Percentiles rank a stretch among this genome's conserved stretches.
phyloP scores from a whole-genome alignment of 441 rosid genomes.

The Pelargonium citronellum region DNA sequence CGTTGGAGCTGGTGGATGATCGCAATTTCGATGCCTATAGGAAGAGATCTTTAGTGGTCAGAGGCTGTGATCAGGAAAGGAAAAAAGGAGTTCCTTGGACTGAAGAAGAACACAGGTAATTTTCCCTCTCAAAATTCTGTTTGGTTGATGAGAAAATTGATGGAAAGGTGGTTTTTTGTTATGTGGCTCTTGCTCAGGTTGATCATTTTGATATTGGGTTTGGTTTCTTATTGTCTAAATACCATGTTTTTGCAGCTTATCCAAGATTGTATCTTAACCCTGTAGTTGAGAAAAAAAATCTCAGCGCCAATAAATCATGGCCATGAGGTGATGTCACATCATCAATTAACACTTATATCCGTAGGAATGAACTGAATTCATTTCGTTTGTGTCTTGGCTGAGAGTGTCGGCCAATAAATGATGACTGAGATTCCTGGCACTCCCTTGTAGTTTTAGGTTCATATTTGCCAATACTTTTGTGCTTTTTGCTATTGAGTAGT shows the following conservation, averaged over 20 bases:
- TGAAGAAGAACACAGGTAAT: conserved; percentile 66
- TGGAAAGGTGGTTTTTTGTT: background rate
- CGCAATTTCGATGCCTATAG: conserved; percentile 42
- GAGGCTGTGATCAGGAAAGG: conserved; percentile 49
- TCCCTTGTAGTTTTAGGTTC: background rate
- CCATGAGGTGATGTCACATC: too few species aligned
- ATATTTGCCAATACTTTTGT: background rate
- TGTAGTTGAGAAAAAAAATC: too few species aligned
- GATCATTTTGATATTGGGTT: background rate
- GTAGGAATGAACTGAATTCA: too few species aligned
- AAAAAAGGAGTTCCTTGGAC: conserved; percentile 75
- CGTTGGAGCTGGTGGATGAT: conserved; percentile 23
- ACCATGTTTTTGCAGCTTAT: too few species aligned
- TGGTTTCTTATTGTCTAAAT: too few species aligned
- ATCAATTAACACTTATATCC: too few species aligned
- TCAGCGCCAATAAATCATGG: too few species aligned
- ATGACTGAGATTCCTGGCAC: too few species aligned
- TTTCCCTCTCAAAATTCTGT: background rate
- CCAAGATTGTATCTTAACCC: too few species aligned
- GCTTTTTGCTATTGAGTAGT: too few species aligned
- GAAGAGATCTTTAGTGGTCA: conserved; percentile 43
- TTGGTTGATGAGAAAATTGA: conserved; percentile 5
- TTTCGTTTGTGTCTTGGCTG: too few species aligned
- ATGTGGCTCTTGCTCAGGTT: background rate
- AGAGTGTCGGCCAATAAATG: too few species aligned